Percentiles rank a stretch among this genome's conserved stretches.
These are phyloP conservation scores for Solanum arcanum DNA, from an alignment of 257 asterid species.

Conservation along the genomic window DNA sequence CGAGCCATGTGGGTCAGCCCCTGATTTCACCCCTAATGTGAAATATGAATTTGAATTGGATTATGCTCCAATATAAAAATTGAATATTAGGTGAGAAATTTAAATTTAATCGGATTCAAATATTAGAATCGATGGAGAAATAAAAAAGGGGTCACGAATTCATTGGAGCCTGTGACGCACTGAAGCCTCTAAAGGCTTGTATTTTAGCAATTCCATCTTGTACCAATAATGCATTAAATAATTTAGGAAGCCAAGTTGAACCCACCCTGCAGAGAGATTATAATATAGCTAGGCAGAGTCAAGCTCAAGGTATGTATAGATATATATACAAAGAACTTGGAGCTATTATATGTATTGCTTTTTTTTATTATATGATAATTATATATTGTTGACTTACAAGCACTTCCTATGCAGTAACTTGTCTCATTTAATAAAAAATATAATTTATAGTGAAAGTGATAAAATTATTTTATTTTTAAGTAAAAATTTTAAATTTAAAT, in stretches of 20 bases:
- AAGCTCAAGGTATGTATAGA: not conserved
- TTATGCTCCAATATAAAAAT: accelerated
- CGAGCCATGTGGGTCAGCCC: too few species aligned
- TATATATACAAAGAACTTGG: not conserved
- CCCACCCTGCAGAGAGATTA: not conserved
- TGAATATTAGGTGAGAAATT: accelerated
- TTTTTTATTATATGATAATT: too few species aligned
- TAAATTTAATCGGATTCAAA: accelerated
- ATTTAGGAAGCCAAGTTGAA: not conserved
- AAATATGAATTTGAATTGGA: too few species aligned
- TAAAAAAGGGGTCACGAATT: not conserved
- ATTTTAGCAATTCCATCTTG: not conserved
- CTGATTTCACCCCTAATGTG: too few species aligned
- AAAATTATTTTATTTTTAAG: too few species aligned
- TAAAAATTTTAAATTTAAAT: too few species aligned
- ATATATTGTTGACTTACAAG: not conserved
- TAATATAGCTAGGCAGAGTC: not conserved
- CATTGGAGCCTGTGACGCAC: not conserved
- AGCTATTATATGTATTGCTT: not conserved
- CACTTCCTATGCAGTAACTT: not conserved
- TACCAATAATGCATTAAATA: not conserved
- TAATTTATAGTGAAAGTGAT: accelerated
- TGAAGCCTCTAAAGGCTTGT: not conserved
- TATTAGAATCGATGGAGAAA: too few species aligned
- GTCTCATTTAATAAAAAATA: not conserved